Conservation (phyloP, 2,329 filamentous ascomycete species). For the Zasmidium cellare region DNA sequence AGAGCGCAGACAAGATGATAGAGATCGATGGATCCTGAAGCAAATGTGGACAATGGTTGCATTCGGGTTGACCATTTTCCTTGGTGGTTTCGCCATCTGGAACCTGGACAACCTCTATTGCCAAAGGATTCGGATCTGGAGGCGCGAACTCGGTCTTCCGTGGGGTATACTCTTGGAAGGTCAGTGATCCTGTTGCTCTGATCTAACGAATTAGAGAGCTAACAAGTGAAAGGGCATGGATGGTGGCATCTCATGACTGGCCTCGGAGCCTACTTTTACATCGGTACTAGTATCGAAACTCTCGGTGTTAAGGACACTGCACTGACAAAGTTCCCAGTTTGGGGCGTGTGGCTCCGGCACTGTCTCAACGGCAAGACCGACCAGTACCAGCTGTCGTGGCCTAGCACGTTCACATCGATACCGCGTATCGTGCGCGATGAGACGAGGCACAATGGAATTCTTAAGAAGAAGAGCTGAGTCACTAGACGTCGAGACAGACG, state of each 20-base stretch:
- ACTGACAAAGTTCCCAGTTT: slow-evolving; percentile 37
- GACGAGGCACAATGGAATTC: slow-evolving; percentile 14
- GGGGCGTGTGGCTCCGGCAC: slow-evolving; percentile 79
- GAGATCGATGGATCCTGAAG: slow-evolving; percentile 59
- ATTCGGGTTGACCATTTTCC: slow-evolving; percentile 68
- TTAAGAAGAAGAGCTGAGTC: slow-evolving; percentile 16
- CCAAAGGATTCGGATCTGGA: slow-evolving; percentile 62
- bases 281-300: slow-evolving; percentile 40
- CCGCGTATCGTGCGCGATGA: slow-evolving; percentile 50
- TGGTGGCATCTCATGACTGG: slow-evolving; percentile 84
- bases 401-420: slow-evolving; percentile 57
- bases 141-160: slow-evolving; percentile 69
- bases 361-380: slow-evolving; percentile 72
- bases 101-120: slow-evolving; percentile 78
- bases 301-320: neutral
- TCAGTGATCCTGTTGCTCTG: slow-evolving; percentile 39
- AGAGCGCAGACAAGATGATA: slow-evolving; percentile 52
- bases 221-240: neutral
- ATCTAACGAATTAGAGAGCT: neutral
- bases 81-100: slow-evolving; percentile 77
- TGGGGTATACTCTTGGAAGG: slow-evolving; percentile 77
- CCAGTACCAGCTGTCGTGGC: slow-evolving; percentile 71
- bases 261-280: slow-evolving; percentile 81
- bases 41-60: slow-evolving; percentile 77
- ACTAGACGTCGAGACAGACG: neutral